phyloP scores from a whole-genome alignment of 441 rosid genomes.

The Raphanus hybrid region DNA sequence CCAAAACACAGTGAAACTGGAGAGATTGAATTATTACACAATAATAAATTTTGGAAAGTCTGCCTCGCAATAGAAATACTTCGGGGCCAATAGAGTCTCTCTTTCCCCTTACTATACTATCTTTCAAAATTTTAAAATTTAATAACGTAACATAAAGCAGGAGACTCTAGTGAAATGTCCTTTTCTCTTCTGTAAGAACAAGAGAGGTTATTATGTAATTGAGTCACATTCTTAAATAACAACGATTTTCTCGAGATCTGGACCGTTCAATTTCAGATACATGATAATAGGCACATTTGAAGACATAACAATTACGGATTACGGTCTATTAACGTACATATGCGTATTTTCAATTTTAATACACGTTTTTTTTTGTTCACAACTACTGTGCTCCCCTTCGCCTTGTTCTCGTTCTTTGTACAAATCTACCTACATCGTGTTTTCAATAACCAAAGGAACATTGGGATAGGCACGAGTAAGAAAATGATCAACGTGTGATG shows the following conservation, averaged over 20 bases:
- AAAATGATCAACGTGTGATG: not conserved
- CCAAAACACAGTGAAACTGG: too few relatives aligned
- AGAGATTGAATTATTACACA: not conserved
- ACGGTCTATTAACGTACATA: not conserved
- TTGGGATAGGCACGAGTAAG: not conserved
- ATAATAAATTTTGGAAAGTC: too few relatives aligned
- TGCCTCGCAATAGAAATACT: too few relatives aligned
- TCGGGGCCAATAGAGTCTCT: too few relatives aligned
- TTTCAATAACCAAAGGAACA: slow-evolving; percentile 1
- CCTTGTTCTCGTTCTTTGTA: not conserved
- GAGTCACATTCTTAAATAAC: too few relatives aligned
- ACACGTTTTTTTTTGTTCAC: not conserved
- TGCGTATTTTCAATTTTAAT: not conserved
- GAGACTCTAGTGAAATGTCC: too few relatives aligned
- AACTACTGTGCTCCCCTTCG: not conserved
- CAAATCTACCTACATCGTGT: not conserved
- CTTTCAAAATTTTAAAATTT: too few relatives aligned
- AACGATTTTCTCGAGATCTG: slow-evolving; percentile 27
- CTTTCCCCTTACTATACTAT: too few relatives aligned
- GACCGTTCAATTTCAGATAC: slow-evolving; percentile 21
- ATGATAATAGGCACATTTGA: not conserved
- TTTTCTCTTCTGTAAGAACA: too few relatives aligned
- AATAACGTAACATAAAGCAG: too few relatives aligned
- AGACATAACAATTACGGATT: not conserved
- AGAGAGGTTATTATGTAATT: too few relatives aligned